Evolutionary conservation across 768 basidiomycete genomes (phyloP), one percentile per base, ranked within the genome.

Genomic region (Amanita jacksonii): DNA sequence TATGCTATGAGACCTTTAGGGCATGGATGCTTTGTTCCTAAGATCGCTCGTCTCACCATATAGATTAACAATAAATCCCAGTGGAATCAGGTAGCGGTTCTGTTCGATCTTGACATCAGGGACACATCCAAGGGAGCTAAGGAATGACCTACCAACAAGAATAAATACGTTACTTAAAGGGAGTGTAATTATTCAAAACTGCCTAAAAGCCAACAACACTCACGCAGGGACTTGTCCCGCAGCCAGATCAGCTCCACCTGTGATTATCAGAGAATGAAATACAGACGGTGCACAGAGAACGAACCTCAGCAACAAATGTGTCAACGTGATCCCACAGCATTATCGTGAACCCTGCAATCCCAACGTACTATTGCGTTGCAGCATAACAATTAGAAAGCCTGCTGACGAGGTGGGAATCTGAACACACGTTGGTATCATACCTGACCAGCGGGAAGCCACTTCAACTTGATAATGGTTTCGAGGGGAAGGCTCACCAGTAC

Each of bases 21-120:
- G 25, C 8, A 23, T 24, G n/a, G n/a, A n/a, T n/a, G n/a, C n/a
- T n/a, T n/a, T n/a, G n/a, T n/a, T n/a, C 8, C n/a, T 9, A 30
- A 22, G 8, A 12, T 27, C 1, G 2, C 10, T 27, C 12, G 10
- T 8, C 52, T 43, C 52, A 67, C 69, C 74, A 45, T 61, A 69
- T 9, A 79, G 52, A 46, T 80, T 79, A 35, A 80, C 55, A 13
- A 79, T 69, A 53, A 82, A 81, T 1, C 74, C 76, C 2, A 81
- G 58, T 0, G 79, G 79, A 0, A 74, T 79, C 15, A 81, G 58
- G 51, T 82, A 82, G 19, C 79, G 73, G 51, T 81, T 81, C 78
- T 81, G 25, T 9, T 15, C 16, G 10, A 22, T 16, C 18, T 33
- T 36, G 4, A 33, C n/a, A 12, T 5, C 28, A 20, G 8, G 19